Percentiles rank a stretch among this genome's conserved stretches.
Conservation (phyloP, 2,329 filamentous ascomycete genomes). For the Epichloe festucae region DNA sequence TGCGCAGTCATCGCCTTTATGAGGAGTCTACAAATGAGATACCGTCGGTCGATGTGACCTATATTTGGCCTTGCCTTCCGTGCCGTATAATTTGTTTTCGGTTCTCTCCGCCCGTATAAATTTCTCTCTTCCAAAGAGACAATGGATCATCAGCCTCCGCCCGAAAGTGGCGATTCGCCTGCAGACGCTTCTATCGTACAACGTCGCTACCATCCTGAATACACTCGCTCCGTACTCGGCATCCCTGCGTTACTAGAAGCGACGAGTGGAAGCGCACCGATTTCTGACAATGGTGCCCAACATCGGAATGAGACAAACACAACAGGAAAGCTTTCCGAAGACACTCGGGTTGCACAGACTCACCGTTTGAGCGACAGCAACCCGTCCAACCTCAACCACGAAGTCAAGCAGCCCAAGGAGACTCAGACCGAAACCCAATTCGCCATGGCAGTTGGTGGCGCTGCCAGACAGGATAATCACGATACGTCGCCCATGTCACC, state of each 20-base stretch:
- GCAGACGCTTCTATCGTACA: not conserved
- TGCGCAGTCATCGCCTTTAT: not conserved
- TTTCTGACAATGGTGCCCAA: not conserved
- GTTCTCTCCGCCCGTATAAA: not conserved
- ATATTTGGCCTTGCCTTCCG: not conserved
- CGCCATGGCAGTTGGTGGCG: not conserved
- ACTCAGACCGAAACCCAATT: not conserved
- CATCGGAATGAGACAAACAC: not conserved
- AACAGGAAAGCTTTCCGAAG: slow-evolving; percentile 1
- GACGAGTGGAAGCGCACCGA: not conserved
- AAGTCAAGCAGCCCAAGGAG: not conserved
- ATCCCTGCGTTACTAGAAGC: slow-evolving; percentile 2
- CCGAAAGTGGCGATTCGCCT: not conserved
- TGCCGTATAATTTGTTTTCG: not conserved
- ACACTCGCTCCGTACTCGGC: slow-evolving; percentile 2
- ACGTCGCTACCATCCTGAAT: not conserved
- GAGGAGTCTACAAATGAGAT: not conserved
- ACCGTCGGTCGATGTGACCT: not conserved
- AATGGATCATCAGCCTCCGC: not conserved
- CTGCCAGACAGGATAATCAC: not conserved
- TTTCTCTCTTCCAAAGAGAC: not conserved
- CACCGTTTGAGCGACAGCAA: not conserved
- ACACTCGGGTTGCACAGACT: slow-evolving; percentile 1
- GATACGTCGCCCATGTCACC: not conserved
- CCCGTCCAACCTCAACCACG: not conserved